A percentile compares a stretch with the other conserved stretches of the same genome.
phyloP scores from a whole-genome alignment of 108 stramenopile genomes.

The Parmales sp. region DNA sequence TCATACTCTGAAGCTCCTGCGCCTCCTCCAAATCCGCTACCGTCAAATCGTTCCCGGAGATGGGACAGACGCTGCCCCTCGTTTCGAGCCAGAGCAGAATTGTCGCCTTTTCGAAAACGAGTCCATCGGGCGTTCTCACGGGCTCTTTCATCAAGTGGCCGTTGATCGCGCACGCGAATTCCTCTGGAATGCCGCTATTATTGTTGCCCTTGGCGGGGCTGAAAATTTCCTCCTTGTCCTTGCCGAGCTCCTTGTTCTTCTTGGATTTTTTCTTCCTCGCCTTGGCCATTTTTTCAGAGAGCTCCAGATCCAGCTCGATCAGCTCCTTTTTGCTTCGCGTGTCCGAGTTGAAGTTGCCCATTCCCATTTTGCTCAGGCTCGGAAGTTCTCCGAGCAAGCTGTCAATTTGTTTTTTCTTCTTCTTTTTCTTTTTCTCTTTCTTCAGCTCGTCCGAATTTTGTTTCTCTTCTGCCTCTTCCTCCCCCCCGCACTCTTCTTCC shows the following conservation, averaged over 20 bases:
- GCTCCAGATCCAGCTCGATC: slow-evolving; percentile 25
- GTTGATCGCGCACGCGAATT: slow-evolving; percentile 44
- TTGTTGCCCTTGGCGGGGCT: slow-evolving; percentile 1
- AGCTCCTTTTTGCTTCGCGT: neutral
- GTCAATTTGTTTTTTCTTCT: neutral
- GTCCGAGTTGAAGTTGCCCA: neutral
- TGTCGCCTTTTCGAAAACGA: slow-evolving; percentile 33
- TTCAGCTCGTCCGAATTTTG: neutral
- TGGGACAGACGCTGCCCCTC: slow-evolving; percentile 35
- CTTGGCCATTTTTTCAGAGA: slow-evolving; percentile 12
- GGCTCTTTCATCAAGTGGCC: slow-evolving; percentile 44
- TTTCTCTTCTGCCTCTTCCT: neutral
- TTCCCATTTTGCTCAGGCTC: neutral
- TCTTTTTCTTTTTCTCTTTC: neutral
- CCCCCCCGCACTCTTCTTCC: neutral
- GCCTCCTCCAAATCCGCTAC: slow-evolving; percentile 19
- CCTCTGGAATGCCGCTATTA: slow-evolving; percentile 8
- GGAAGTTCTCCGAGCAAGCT: slow-evolving; percentile 29
- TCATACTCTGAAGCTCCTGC: slow-evolving; percentile 19
- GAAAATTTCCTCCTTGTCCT: neutral
- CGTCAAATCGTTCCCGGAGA: slow-evolving; percentile 22
- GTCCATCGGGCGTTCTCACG: slow-evolving; percentile 27
- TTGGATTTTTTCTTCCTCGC: neutral
- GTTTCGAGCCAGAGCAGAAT: slow-evolving; percentile 40
- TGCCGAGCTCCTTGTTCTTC: neutral